Conservation (phyloP, 768 basidiomycete species). For the Tricholomella constricta region DNA sequence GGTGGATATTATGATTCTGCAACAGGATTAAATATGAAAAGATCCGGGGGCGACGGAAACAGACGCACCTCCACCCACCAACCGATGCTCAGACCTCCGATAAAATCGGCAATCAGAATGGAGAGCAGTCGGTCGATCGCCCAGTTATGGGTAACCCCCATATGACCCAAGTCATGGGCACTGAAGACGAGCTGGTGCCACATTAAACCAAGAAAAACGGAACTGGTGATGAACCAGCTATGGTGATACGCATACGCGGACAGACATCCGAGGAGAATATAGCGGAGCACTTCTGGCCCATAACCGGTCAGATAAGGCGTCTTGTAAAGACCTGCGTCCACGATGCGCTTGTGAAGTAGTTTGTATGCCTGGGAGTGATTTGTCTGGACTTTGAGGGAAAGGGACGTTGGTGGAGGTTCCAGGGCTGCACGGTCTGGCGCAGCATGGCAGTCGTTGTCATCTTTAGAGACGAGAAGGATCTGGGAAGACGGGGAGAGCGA, state of each 20-base stretch:
- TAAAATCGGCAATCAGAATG: conserved; percentile 78
- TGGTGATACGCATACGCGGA: conserved; percentile 64
- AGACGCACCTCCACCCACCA: conserved; percentile 97
- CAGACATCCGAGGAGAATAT: conserved; percentile 58
- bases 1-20: conserved; percentile 68
- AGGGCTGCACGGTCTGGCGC: conserved; percentile 49
- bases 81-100: conserved; percentile 92
- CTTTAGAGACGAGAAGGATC: conserved; percentile 62
- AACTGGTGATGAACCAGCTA: conserved; percentile 71
- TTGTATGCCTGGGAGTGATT: conserved; percentile 80
- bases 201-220: conserved; percentile 80
- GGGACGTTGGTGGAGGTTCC: conserved; percentile 49
- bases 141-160: conserved; percentile 91
- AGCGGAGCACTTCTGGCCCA: conserved; percentile 85
- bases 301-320: conserved; percentile 86
- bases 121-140: conserved; percentile 74
- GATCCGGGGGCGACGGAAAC: background rate
- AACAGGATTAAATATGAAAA: conserved; percentile 11
- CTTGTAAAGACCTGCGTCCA: conserved; percentile 80
- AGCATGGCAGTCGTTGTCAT: conserved; percentile 21
- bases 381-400: conserved; percentile 61
- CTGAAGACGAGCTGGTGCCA: conserved; percentile 96
- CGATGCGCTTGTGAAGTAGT: conserved; percentile 71
- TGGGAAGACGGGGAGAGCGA: conserved; percentile 43
- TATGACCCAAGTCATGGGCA: conserved; percentile 94